Percentiles rank a stretch among this genome's conserved stretches.
These are phyloP conservation scores for Capillidium rhysosporum DNA, from an alignment of 371 early-diverging fungal species.

Conservation along the genomic window DNA sequence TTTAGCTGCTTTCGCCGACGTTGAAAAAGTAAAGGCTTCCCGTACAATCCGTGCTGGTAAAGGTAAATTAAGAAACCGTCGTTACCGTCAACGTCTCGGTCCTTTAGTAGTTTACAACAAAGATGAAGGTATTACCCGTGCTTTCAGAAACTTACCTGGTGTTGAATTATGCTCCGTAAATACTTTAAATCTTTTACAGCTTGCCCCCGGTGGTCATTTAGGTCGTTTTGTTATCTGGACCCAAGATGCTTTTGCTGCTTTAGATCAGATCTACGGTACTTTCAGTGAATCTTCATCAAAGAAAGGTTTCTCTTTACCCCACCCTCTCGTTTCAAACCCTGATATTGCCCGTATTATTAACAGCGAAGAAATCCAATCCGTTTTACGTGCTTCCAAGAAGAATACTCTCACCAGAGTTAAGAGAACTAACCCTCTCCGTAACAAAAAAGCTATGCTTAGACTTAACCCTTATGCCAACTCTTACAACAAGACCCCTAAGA, in stretches of 20 bases:
- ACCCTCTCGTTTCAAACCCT: slow-evolving; percentile 76
- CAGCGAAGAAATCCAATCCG: slow-evolving; percentile 94
- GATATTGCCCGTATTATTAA: slow-evolving; percentile 94
- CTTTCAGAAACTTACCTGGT: slow-evolving; percentile 99
- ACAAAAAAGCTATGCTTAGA: slow-evolving; percentile 75
- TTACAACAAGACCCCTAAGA: slow-evolving; percentile 28
- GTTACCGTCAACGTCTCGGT: slow-evolving; percentile 95
- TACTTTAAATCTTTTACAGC: slow-evolving; percentile 90
- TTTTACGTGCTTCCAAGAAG: slow-evolving; percentile 66
- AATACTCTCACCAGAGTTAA: slow-evolving; percentile 78
- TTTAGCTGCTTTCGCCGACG: slow-evolving; percentile 88
- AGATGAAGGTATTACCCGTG: slow-evolving; percentile 89
- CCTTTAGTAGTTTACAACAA: slow-evolving; percentile 94
- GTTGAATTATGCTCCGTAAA: slow-evolving; percentile 90
- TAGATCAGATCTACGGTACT: slow-evolving; percentile 92
- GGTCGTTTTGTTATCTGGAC: slow-evolving; percentile 99
- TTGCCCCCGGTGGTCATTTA: slow-evolving; percentile 99
- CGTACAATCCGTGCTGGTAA: slow-evolving; percentile 96
- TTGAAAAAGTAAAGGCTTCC: slow-evolving; percentile 92
- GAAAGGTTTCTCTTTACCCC: slow-evolving; percentile 88
- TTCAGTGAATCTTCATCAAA: slow-evolving; percentile 63
- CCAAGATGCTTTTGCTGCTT: slow-evolving; percentile 83
- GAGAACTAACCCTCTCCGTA: slow-evolving; percentile 96
- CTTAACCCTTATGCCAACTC: slow-evolving; percentile 94
- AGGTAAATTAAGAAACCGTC: slow-evolving; percentile 99